Evolutionary conservation across 163 green algal genomes (phyloP), one percentile per base, ranked within the genome.

Genomic region (Scenedesmus sp.): DNA sequence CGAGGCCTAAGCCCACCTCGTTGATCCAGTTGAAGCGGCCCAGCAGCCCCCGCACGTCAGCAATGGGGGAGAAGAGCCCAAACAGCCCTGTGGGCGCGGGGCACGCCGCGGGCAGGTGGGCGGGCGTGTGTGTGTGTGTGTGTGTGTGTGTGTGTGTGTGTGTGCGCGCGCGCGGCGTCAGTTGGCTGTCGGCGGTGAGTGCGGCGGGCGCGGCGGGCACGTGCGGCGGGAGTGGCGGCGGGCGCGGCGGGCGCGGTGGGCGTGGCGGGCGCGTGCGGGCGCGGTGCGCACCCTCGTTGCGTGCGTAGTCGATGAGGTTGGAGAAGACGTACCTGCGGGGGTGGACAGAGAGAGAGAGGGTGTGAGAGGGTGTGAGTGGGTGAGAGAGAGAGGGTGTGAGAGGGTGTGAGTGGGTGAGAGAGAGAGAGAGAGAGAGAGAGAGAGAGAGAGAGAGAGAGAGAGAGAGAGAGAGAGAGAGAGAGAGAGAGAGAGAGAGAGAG

Each of bases 11-110:
- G n/a, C n/a, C n/a, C n/a, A n/a, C n/a, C n/a, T n/a, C n/a, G n/a
- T n/a, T n/a, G 33, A 65, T 65, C 67, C 67, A 77, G 36, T 77
- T 77, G 33, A 44, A 77, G 3, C 67, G 67, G 11, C 51, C 60
- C 31, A 77, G 56, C 34, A 77, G 14, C 31, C 69, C 69, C 24
- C 69, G 69, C 4, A 77, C 6, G 39, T 77, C 69, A 28, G 69
- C 69, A n/a, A 77, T 67, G 39, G 67, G 28, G 0, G 69, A 53
- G 18, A 53, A 33, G 14, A 77, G 39, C 9, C 33, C 69, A 29
- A 53, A 77, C 69, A 77, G 69, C 33, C 69, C 69, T 77, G 10
- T 47, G 39, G 39, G 39, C 10, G 39, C n/a, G n/a, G n/a, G n/a
- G 29, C 66, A 47, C 2, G 45, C n/a, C 54, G 1, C 20, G 14